Conservation (phyloP, 2,329 filamentous ascomycete genomes). For the Claviceps sp. region DNA sequence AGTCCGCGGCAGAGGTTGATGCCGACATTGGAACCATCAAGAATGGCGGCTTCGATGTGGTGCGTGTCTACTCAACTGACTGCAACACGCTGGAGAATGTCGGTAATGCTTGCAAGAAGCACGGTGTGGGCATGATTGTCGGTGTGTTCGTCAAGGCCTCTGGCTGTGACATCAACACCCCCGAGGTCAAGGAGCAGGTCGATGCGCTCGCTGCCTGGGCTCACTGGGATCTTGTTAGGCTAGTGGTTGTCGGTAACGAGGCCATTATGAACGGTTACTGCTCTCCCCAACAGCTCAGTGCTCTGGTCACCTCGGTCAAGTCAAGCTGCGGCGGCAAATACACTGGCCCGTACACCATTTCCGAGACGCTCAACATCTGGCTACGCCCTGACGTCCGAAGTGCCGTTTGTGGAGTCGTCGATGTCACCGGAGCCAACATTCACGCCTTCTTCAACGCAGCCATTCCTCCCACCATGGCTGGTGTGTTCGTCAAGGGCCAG, state of each 20-base stretch:
- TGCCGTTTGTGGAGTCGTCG: constrained; percentile 58
- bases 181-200: constrained; percentile 60
- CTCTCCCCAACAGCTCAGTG: constrained; percentile 48
- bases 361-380: constrained; percentile 74
- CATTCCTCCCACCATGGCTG: constrained; percentile 50
- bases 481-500: constrained; percentile 62
- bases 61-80: constrained; percentile 88
- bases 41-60: constrained; percentile 49
- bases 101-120: constrained; percentile 49
- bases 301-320: constrained; percentile 58
- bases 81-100: constrained; percentile 70
- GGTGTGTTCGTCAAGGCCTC: constrained; percentile 72
- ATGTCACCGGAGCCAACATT: constrained; percentile 74
- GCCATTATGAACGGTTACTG: constrained; percentile 64
- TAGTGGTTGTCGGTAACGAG: constrained; percentile 86
- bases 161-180: constrained; percentile 41
- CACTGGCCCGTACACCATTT: constrained; percentile 64
- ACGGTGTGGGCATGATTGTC: constrained; percentile 68
- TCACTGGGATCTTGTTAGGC: constrained; percentile 61
- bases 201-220: constrained; percentile 57
- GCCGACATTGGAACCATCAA: constrained; percentile 50
- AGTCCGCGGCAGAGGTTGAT: constrained; percentile 42
- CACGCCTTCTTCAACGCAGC: constrained; percentile 87
- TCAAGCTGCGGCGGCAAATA: constrained; percentile 53
- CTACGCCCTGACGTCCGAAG: constrained; percentile 43